Evolutionary conservation across 2,329 filamentous ascomycete species (phyloP), one percentile per base, ranked within the genome.

Genomic region (Oidium heveae): DNA sequence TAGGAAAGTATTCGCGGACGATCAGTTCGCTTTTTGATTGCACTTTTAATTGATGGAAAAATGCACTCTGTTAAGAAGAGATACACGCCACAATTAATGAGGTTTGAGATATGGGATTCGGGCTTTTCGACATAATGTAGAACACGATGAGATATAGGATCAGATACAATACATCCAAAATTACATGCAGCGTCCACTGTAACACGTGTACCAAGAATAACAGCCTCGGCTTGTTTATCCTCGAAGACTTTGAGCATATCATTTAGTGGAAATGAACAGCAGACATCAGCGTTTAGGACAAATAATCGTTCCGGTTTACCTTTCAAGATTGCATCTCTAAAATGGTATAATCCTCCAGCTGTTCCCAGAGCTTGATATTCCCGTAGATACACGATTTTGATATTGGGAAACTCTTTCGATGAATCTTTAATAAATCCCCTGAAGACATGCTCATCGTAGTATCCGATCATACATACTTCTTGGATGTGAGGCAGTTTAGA

Each of bases 51-150:
- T 61, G 86, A 85, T 59, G 89, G 89, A 77, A 96, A 96, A 72
- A 96, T 94, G 68, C 82, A 86, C 62, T 95, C 87, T 59, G 88
- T 91, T 60, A 84, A 79, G 70, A 98, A 98, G 63, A 96, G 85
- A 72, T 96, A 98, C 64, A 98, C 88, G 63, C 91, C 91, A 69
- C 91, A 96, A 75, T 96, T 98, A 76, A 98, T 98, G 61, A 98
- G 75, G 72, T 95, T 95, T 65, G 85, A 93, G 69, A 98, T 95
- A 69, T 94, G 85, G 55, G 84, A 87, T 70, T 98, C 89, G 60
- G 91, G 91, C 74, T 96, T 96, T 76, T 96, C 91, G 67, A 98
- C 91, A 71, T 98, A 96, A 72, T 98, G 91, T 57, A 96, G 80
- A 49, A 98, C 91, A 61, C 89, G 86, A 67, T 89, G 88, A 59